Conservation (phyloP, 306 rosid genomes). For the Glycyrrhiza uralensis region DNA sequence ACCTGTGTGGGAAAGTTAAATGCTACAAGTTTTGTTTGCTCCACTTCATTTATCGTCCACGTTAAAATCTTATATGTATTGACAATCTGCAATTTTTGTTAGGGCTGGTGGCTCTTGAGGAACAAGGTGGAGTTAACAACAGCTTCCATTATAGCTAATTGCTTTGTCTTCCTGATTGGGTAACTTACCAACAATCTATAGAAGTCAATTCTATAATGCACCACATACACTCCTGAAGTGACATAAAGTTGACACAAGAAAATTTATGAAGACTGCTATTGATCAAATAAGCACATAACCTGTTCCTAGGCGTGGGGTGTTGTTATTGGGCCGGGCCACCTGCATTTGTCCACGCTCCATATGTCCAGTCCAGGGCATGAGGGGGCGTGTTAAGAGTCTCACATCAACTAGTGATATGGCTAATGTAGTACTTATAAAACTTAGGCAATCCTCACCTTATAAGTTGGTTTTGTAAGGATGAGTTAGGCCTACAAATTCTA, state of each 20-base stretch:
- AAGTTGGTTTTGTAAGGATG: no score
- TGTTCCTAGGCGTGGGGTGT: no score
- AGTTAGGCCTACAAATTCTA: no score
- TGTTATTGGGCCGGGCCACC: no score
- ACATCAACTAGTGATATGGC: no score
- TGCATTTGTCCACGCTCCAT: no score
- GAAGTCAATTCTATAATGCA: constrained; percentile 10
- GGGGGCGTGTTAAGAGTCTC: no score
- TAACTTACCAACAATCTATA: constrained; percentile 31
- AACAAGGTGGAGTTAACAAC: constrained; percentile 71
- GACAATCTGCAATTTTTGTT: constrained; percentile 27
- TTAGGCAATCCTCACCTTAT: no score
- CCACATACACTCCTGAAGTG: background rate
- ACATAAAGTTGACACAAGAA: background rate
- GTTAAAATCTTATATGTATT: constrained; percentile 14
- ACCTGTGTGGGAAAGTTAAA: background rate
- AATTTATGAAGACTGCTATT: background rate
- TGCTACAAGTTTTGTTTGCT: background rate
- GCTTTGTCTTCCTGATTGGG: constrained; percentile 81
- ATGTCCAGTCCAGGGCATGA: no score
- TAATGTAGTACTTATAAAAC: no score
- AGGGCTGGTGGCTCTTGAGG: constrained; percentile 96
- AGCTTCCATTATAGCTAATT: constrained; percentile 60
- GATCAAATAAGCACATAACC: background rate
- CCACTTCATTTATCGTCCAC: background rate